phyloP scores from a whole-genome alignment of 257 asterid species.

The Penstemon davidsonii region DNA sequence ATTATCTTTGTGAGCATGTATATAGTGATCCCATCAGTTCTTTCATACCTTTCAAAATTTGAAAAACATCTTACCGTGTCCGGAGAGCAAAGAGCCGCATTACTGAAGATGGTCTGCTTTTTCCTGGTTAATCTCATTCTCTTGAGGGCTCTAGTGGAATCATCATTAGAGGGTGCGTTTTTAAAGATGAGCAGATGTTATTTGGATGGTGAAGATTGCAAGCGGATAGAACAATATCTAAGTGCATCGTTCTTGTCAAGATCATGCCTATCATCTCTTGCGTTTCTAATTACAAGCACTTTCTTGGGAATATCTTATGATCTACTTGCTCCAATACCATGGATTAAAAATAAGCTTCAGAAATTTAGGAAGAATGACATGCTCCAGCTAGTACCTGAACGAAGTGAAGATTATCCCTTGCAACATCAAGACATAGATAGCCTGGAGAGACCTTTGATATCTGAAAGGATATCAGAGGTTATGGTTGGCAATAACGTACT shows the following conservation, averaged over 20 bases:
- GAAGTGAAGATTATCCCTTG: slow-evolving; percentile 67
- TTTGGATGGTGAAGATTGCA: slow-evolving; percentile 97
- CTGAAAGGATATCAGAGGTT: slow-evolving; percentile 52
- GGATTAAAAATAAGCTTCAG: slow-evolving; percentile 86
- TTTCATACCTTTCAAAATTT: slow-evolving; percentile 88
- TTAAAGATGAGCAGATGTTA: slow-evolving; percentile 93
- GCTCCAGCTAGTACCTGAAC: slow-evolving; percentile 94
- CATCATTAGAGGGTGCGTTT: slow-evolving; percentile 79
- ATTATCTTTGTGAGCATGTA: slow-evolving; percentile 96
- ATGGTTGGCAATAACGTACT: slow-evolving; percentile 45
- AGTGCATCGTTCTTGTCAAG: slow-evolving; percentile 81
- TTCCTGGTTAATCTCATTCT: slow-evolving; percentile 94
- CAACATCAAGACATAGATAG: slow-evolving; percentile 61
- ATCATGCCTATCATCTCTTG: slow-evolving; percentile 90
- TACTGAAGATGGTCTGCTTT: slow-evolving; percentile 94
- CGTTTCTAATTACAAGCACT: slow-evolving; percentile 86
- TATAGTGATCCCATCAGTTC: slow-evolving; percentile 81
- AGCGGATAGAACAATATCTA: slow-evolving; percentile 77
- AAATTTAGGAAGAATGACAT: slow-evolving; percentile 88
- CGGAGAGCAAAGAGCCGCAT: slow-evolving; percentile 91
- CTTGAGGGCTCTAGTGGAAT: slow-evolving; percentile 84
- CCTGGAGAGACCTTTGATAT: slow-evolving; percentile 70
- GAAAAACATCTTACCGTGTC: slow-evolving; percentile 95
- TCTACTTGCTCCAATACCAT: slow-evolving; percentile 93
- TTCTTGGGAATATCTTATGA: slow-evolving; percentile 95